Evolutionary conservation across 1,284 basidiomycete genomes (phyloP).

Genomic region (Sporisorium exsertum): DNA sequence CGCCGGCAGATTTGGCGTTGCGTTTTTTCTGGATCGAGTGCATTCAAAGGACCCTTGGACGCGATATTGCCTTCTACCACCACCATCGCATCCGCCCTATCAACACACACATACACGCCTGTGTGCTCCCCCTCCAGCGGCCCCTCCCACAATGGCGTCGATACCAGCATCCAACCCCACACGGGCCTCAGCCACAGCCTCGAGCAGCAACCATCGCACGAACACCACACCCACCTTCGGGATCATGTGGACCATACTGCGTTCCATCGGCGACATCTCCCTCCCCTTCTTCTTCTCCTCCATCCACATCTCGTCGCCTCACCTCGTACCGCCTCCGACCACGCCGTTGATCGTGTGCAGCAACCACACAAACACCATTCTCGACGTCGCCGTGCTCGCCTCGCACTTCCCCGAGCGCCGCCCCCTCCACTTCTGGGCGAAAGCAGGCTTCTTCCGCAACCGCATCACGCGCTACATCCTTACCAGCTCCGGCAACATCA

Average conservation of each 20-base stretch:
- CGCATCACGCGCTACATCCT: conserved; percentile 80
- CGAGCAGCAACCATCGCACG: background rate
- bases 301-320: conserved; percentile 27
- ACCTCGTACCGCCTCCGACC: conserved; percentile 28
- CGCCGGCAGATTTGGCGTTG: conserved; percentile 2
- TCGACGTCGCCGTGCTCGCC: conserved; percentile 66
- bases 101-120: conserved; percentile 4
- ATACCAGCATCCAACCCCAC: background rate
- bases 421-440: conserved; percentile 93
- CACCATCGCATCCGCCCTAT: background rate
- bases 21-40: background rate
- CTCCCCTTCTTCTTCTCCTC: conserved; percentile 53
- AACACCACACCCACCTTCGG: conserved; percentile 41
- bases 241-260: conserved; percentile 58
- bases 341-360: conserved; percentile 53
- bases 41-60: background rate
- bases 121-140: too few species aligned
- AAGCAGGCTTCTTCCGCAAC: conserved; percentile 76
- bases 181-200: conserved; percentile 17
- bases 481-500: conserved; percentile 91
- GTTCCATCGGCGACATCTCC: conserved; percentile 53
- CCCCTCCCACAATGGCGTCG: conserved; percentile 19
- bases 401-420: conserved; percentile 81
- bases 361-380: conserved; percentile 72
- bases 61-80: background rate